These are phyloP conservation scores for Clitocybe nebularis DNA, from an alignment of 1,284 basidiomycete species.

Conservation along the genomic window DNA sequence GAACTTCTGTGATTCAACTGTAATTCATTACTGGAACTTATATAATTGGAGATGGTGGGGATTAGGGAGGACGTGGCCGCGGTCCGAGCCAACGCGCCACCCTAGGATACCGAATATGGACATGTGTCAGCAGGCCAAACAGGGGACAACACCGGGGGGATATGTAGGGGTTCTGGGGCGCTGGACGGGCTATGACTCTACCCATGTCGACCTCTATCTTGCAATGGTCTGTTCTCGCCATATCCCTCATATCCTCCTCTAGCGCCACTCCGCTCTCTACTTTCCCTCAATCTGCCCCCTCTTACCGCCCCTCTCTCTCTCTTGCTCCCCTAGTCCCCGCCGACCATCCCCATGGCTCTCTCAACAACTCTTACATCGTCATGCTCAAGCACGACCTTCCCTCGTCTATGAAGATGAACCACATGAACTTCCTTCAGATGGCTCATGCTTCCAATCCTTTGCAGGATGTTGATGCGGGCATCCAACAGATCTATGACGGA, in stretches of 20 bases:
- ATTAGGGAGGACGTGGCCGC: too few relatives aligned
- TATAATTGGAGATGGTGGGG: too few relatives aligned
- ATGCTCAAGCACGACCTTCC: constrained; percentile 74
- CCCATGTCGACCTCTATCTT: constrained; percentile 32
- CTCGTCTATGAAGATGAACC: constrained; percentile 57
- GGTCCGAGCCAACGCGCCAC: too few relatives aligned
- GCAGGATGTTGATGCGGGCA: constrained; percentile 43
- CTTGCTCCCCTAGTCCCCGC: constrained; percentile 54
- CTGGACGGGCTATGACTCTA: too few relatives aligned
- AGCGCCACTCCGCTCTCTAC: constrained; percentile 64
- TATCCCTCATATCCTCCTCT: constrained; percentile 27
- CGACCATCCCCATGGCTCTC: constrained; percentile 62
- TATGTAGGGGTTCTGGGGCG: too few relatives aligned
- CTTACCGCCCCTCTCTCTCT: constrained; percentile 39
- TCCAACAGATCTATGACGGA: constrained; percentile 71
- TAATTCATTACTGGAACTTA: too few relatives aligned
- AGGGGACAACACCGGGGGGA: too few relatives aligned
- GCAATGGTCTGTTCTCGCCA: constrained; percentile 34
- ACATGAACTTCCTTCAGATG: constrained; percentile 68
- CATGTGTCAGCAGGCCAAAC: too few relatives aligned
- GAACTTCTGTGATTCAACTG: too few relatives aligned
- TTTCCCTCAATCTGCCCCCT: constrained; percentile 34
- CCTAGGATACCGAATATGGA: too few relatives aligned
- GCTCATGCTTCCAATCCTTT: constrained; percentile 53
- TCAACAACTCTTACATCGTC: constrained; percentile 90